These are phyloP conservation scores for Ascochyta viciae-villosae DNA, from an alignment of 2,329 filamentous ascomycete species.

Conservation along the genomic window DNA sequence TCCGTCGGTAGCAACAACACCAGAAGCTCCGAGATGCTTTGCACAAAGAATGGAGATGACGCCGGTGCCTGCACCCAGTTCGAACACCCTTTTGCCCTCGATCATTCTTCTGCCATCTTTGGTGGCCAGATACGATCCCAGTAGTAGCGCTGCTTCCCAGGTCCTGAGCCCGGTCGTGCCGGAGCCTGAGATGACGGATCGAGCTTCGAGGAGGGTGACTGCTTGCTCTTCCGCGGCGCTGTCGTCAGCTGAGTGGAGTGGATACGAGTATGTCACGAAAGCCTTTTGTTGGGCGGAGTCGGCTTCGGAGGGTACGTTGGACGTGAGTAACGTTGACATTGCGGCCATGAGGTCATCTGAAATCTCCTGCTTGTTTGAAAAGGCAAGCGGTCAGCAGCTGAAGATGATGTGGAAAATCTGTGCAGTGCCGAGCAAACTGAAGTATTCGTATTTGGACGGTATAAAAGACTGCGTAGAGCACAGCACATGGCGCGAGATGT, in stretches of 20 bases:
- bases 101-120: slow-evolving; percentile 57
- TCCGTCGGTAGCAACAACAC: slow-evolving; percentile 75
- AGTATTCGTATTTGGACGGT: background rate
- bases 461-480: background rate
- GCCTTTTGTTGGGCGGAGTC: slow-evolving; percentile 74
- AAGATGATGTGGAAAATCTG: slow-evolving; percentile 5
- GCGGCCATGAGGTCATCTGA: slow-evolving; percentile 78
- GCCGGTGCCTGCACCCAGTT: slow-evolving; percentile 79
- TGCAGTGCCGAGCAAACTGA: background rate
- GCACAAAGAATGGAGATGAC: slow-evolving; percentile 77
- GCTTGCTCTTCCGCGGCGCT: slow-evolving; percentile 31
- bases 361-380: slow-evolving; percentile 68
- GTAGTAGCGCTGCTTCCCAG: slow-evolving; percentile 80
- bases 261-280: slow-evolving; percentile 73
- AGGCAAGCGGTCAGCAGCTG: slow-evolving; percentile 32
- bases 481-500: background rate
- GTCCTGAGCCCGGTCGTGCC: slow-evolving; percentile 80
- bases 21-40: slow-evolving; percentile 66
- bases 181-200: slow-evolving; percentile 70
- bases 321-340: slow-evolving; percentile 70
- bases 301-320: slow-evolving; percentile 68
- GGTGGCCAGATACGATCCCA: slow-evolving; percentile 70
- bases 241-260: slow-evolving; percentile 28
- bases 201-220: slow-evolving; percentile 73
- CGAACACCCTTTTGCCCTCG: slow-evolving; percentile 66